These are phyloP conservation scores for Dianthus caryophyllus DNA, from an alignment of 148 eudicot species.

Conservation along the genomic window DNA sequence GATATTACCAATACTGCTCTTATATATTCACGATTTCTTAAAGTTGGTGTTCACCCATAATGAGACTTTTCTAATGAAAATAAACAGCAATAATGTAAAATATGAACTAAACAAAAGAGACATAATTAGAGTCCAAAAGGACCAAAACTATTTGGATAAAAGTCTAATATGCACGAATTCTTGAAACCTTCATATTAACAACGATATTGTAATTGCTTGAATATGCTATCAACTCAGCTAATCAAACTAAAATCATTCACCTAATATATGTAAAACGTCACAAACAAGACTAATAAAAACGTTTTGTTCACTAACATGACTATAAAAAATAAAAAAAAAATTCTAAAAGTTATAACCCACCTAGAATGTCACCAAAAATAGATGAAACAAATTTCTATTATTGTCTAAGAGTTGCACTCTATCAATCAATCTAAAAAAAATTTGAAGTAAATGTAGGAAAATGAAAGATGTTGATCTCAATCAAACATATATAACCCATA, in stretches of 20 bases:
- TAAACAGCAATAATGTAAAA: too few relatives aligned
- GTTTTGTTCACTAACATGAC: not conserved
- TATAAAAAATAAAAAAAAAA: not conserved
- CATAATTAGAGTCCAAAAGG: too few relatives aligned
- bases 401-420: conserved; percentile 19
- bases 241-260: not conserved
- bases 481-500: conserved; percentile 7
- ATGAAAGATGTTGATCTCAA: conserved; percentile 23
- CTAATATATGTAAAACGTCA: not conserved
- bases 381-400: conserved; percentile 20
- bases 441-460: conserved; percentile 16
- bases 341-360: not conserved
- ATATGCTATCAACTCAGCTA: too few relatives aligned
- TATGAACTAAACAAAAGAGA: too few relatives aligned
- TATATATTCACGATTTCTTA: too few relatives aligned
- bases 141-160: too few relatives aligned
- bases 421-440: conserved; percentile 14
- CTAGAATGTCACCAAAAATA: not conserved
- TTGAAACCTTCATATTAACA: too few relatives aligned
- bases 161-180: too few relatives aligned
- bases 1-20: too few relatives aligned
- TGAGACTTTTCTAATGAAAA: too few relatives aligned
- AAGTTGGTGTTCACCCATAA: too few relatives aligned
- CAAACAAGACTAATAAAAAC: not conserved
- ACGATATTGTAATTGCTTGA: too few relatives aligned